Percentiles rank a stretch among this genome's conserved stretches.
These are phyloP conservation scores for Heterobasidion parviporum DNA, from an alignment of 1,284 basidiomycete genomes.

Conservation along the genomic window DNA sequence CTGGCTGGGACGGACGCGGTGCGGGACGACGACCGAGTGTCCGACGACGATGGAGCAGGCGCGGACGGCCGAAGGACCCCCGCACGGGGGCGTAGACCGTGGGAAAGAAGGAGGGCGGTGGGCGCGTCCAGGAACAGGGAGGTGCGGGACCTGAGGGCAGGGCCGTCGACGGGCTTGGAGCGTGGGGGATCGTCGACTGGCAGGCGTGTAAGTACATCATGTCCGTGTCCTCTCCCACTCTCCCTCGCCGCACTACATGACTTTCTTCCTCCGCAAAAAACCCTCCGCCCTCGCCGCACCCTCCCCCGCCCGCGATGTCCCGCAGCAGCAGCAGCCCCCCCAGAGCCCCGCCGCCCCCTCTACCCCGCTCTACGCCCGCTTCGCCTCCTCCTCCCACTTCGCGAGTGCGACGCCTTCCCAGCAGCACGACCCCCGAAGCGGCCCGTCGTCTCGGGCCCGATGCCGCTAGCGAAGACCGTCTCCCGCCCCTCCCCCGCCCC, in stretches of 20 bases:
- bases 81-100: too few species aligned
- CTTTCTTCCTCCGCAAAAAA: conserved; percentile 18
- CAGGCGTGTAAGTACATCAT: neutral
- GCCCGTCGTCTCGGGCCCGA: neutral
- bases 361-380: neutral
- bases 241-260: conserved; percentile 14
- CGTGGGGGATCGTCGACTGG: neutral
- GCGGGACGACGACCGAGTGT: too few species aligned
- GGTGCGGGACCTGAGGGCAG: too few species aligned
- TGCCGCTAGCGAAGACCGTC: neutral
- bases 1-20: too few species aligned
- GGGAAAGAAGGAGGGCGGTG: too few species aligned
- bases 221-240: neutral
- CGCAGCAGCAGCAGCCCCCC: neutral
- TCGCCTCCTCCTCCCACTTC: neutral
- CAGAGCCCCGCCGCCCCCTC: neutral
- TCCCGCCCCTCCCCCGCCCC: too few species aligned
- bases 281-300: neutral
- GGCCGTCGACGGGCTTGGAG: too few species aligned
- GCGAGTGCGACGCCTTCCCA: neutral
- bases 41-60: too few species aligned
- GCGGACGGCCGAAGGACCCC: too few species aligned
- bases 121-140: too few species aligned
- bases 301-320: neutral
- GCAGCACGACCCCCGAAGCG: neutral